Conservation (phyloP, 495 filamentous ascomycete genomes). For the Cladorrhinum samala region DNA sequence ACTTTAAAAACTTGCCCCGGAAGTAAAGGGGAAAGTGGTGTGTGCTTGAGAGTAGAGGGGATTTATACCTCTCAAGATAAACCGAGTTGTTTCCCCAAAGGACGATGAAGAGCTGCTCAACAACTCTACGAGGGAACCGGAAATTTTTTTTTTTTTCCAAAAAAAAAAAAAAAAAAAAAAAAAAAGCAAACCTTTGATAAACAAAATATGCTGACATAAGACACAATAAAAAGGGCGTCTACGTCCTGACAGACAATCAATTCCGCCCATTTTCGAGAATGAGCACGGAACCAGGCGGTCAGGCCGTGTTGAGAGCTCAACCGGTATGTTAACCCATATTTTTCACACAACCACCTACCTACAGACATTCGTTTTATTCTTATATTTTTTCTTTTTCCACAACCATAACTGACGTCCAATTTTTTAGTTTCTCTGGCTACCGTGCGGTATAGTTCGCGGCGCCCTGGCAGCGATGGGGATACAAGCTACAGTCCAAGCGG, state of each 20-base stretch:
- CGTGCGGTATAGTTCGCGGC: slow-evolving; percentile 84
- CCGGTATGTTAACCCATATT: slow-evolving; percentile 53
- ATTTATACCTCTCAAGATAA: too few species aligned
- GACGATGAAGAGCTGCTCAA: too few species aligned
- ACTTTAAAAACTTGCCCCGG: too few species aligned
- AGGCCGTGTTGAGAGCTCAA: slow-evolving; percentile 67
- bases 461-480: slow-evolving; percentile 86
- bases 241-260: slow-evolving; percentile 88
- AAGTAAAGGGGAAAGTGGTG: too few species aligned
- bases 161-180: neutral
- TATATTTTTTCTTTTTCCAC: neutral
- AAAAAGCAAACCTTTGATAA: neutral
- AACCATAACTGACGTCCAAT: slow-evolving; percentile 5
- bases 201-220: neutral
- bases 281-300: slow-evolving; percentile 67
- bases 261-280: slow-evolving; percentile 86
- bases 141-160: too few species aligned
- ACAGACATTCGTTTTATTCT: neutral
- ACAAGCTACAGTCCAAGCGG: slow-evolving; percentile 82
- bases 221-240: slow-evolving; percentile 61
- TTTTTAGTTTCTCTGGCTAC: slow-evolving; percentile 82
- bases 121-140: too few species aligned
- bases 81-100: too few species aligned
- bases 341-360: slow-evolving; percentile 4
- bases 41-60: too few species aligned